These are phyloP conservation scores for Gracilaria caudata DNA, from an alignment of 23 red algal genomes.

Conservation along the genomic window DNA sequence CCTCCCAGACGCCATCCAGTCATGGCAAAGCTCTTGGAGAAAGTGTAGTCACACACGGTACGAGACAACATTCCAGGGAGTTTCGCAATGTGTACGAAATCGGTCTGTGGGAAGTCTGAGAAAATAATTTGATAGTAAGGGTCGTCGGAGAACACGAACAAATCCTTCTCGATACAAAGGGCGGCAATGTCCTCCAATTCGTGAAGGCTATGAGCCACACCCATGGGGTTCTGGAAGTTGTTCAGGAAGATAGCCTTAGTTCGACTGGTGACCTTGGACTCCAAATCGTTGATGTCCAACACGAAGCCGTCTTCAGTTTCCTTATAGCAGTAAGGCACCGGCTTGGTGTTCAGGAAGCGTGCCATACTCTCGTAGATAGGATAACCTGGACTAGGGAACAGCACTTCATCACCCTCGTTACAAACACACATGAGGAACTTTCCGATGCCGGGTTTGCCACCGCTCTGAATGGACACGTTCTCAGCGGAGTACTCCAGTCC, in stretches of 20 bases:
- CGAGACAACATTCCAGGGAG: conserved; percentile 82
- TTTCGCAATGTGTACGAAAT: conserved; percentile 76
- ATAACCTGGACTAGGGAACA: conserved; percentile 91
- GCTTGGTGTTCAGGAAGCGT: conserved; percentile 75
- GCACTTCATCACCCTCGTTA: conserved; percentile 91
- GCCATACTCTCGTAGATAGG: conserved; percentile 88
- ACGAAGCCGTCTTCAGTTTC: conserved; percentile 67
- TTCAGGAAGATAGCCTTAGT: conserved; percentile 94
- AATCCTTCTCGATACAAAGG: conserved; percentile 74
- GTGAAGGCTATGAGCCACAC: conserved; percentile 66
- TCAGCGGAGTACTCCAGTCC: conserved; percentile 41
- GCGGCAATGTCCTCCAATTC: conserved; percentile 77
- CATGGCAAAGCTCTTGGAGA: conserved; percentile 98
- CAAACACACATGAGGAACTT: conserved; percentile 78
- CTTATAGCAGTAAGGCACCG: conserved; percentile 83
- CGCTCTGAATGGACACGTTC: conserved; percentile 76
- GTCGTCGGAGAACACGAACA: conserved; percentile 91
- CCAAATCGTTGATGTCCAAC: conserved; percentile 55
- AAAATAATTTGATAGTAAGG: conserved; percentile 89
- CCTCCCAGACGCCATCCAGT: conserved; percentile 95
- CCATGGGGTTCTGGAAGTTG: conserved; percentile 94
- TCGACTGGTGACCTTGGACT: conserved; percentile 45
- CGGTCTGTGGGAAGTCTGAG: conserved; percentile 54
- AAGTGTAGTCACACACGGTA: conserved; percentile 81
- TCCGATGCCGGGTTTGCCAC: conserved; percentile 76